Conservation (phyloP, 2,329 filamentous ascomycete genomes). For the Drechmeria coniospora region DNA sequence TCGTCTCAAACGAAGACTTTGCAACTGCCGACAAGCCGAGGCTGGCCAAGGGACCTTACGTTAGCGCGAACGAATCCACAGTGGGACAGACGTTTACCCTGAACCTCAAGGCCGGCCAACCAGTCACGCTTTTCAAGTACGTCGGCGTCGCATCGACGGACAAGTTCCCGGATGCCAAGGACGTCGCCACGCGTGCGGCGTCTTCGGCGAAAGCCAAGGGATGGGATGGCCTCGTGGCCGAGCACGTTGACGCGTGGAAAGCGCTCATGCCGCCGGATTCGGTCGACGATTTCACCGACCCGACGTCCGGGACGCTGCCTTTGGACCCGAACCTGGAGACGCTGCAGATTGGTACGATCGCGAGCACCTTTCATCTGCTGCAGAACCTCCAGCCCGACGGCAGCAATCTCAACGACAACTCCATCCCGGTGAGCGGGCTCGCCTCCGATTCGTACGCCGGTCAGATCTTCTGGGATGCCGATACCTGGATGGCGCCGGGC, state of each 20-base stretch:
- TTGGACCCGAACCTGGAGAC: slow-evolving; percentile 39
- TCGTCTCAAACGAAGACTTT: slow-evolving; percentile 29
- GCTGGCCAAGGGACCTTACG: slow-evolving; percentile 12
- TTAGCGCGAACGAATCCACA: slow-evolving; percentile 44
- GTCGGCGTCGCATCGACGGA: slow-evolving; percentile 55
- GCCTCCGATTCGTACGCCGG: slow-evolving; percentile 14
- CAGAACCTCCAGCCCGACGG: slow-evolving; percentile 35
- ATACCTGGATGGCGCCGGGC: slow-evolving; percentile 14
- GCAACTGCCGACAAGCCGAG: slow-evolving; percentile 24
- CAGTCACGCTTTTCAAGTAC: slow-evolving; percentile 46
- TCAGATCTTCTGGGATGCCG: slow-evolving; percentile 16
- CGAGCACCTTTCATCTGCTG: slow-evolving; percentile 40
- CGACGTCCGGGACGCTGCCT: slow-evolving; percentile 40
- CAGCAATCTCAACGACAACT: slow-evolving; percentile 20
- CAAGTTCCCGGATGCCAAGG: slow-evolving; percentile 43
- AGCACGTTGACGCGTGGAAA: slow-evolving; percentile 48
- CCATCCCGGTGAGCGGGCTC: slow-evolving; percentile 12
- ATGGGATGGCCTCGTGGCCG: slow-evolving; percentile 35
- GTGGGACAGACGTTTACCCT: slow-evolving; percentile 46
- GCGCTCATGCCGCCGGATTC: slow-evolving; percentile 42
- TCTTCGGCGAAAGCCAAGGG: slow-evolving; percentile 29
- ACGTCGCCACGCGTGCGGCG: slow-evolving; percentile 39
- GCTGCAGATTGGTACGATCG: slow-evolving; percentile 33
- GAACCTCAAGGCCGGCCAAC: slow-evolving; percentile 33
- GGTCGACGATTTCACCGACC: slow-evolving; percentile 43